Evolutionary conservation across 148 eudicot species (phyloP).

Genomic region (Tetragonia tetragonoides): DNA sequence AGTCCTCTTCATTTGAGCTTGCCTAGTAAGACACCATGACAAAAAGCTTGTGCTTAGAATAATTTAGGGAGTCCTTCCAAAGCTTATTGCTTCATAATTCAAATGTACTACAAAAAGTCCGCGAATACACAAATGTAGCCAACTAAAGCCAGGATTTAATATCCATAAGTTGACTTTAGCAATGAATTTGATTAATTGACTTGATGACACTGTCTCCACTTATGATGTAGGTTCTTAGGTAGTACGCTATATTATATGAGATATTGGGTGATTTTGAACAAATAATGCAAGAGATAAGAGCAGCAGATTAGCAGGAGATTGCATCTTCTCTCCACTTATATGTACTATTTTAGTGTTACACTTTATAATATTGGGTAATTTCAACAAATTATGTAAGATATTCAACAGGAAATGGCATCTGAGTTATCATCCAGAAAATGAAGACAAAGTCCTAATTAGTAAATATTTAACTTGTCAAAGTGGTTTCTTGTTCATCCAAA

Average conservation of each 20-base stretch:
- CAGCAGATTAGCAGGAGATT: background rate
- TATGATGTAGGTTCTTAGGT: background rate
- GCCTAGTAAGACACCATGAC: background rate
- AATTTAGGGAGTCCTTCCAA: slow-evolving; percentile 12
- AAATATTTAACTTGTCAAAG: slow-evolving; percentile 6
- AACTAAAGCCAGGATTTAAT: slow-evolving; percentile 13
- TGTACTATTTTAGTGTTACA: slow-evolving; percentile 13
- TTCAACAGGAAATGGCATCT: background rate
- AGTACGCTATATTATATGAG: background rate
- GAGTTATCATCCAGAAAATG: background rate
- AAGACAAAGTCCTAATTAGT: slow-evolving; percentile 10
- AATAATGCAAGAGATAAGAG: background rate
- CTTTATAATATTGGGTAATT: slow-evolving; percentile 5
- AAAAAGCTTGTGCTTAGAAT: slow-evolving; percentile 8
- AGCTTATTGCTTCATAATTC: slow-evolving; percentile 12
- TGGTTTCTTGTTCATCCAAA: slow-evolving; percentile 21
- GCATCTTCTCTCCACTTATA: background rate
- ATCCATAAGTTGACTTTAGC: slow-evolving; percentile 16
- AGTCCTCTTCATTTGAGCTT: slow-evolving; percentile 2
- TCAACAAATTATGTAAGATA: background rate
- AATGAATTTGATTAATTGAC: background rate
- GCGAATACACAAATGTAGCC: slow-evolving; percentile 12
- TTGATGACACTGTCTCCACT: slow-evolving; percentile 23
- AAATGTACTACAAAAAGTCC: slow-evolving; percentile 8
- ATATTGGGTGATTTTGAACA: background rate